Conservation (phyloP, 1,284 basidiomycete genomes). For the Microbotryum saponariae region DNA sequence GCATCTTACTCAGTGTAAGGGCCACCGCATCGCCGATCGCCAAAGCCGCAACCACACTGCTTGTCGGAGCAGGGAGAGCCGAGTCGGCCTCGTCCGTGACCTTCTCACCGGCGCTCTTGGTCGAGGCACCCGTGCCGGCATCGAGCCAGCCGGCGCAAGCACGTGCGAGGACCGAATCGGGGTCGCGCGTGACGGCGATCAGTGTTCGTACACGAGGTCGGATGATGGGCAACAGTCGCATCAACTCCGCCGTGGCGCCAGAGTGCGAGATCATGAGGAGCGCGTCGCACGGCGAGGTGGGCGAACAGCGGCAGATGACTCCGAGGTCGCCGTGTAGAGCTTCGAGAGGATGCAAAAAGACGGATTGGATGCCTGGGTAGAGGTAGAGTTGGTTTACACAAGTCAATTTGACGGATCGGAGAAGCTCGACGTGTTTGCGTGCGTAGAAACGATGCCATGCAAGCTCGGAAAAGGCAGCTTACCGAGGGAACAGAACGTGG, state of each 20-base stretch:
- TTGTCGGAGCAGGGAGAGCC: conserved; percentile 40
- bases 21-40: conserved; percentile 43
- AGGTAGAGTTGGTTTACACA: no score
- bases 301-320: conserved; percentile 36
- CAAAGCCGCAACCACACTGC: conserved; percentile 41
- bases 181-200: conserved; percentile 40
- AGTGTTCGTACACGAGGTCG: conserved; percentile 37
- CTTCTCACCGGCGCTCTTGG: conserved; percentile 20
- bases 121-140: conserved; percentile 34
- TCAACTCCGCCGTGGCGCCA: conserved; percentile 41
- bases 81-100: conserved; percentile 36
- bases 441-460: no score
- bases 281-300: conserved; percentile 35
- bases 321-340: conserved; percentile 45
- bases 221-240: conserved; percentile 39
- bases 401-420: background rate
- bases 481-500: conserved; percentile 37
- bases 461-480: background rate
- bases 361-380: conserved; percentile 38
- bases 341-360: conserved; percentile 42
- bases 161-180: conserved; percentile 37
- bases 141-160: conserved; percentile 40
- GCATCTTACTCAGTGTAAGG: conserved; percentile 30
- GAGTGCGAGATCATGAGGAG: conserved; percentile 42
- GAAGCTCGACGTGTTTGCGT: background rate